Evolutionary conservation across 2,329 filamentous ascomycete genomes (phyloP), one percentile per base, ranked within the genome.

Genomic region (Chaetomiaceae sp.): DNA sequence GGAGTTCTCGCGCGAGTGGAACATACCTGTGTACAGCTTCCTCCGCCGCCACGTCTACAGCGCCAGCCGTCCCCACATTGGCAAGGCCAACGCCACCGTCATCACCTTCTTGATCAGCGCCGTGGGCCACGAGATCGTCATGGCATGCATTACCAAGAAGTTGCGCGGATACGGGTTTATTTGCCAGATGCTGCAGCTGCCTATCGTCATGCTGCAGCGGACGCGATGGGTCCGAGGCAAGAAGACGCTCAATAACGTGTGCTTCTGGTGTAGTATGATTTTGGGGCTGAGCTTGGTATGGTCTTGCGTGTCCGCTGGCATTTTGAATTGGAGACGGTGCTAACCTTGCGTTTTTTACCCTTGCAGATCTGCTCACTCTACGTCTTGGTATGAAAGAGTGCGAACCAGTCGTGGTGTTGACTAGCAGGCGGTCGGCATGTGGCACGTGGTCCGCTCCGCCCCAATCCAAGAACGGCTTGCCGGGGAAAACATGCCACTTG

Each of bases 141-240:
- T 99, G 88, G 90, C 88, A 7, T 97, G 92, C 69, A 97, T 99
- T 67, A 96, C 91, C 23, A 92, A 96, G 76, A 97, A 99, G 74
- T 77, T 97, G 41, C 77, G 94, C 33, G 94, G 94, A 11, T 99
- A 97, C 66, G 94, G 92, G 9, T 95, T 96, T 67, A 66, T 95
- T 18, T 87, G 89, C 57, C 94, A 96, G 84, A 97, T 99, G 94
- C 73, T 95, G 57, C 94, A 99, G 75, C 79, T 97, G 61, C 94
- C 94, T 0, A 94, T 97, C 61, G 88, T 97, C n/a, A 82, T 91
- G 69, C 74, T 97, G 27, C 94, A 97, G 74, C 81, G 89, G 57
- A 90, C 87, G 4, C 81, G 77, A 56, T 89, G 83, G 75, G 82
- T 97, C 33, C 80, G 84, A 50, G 84, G 85, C 18, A 81, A 82